Evolutionary conservation across 768 basidiomycete genomes (phyloP).

Genomic region (Exidia glandulosa): DNA sequence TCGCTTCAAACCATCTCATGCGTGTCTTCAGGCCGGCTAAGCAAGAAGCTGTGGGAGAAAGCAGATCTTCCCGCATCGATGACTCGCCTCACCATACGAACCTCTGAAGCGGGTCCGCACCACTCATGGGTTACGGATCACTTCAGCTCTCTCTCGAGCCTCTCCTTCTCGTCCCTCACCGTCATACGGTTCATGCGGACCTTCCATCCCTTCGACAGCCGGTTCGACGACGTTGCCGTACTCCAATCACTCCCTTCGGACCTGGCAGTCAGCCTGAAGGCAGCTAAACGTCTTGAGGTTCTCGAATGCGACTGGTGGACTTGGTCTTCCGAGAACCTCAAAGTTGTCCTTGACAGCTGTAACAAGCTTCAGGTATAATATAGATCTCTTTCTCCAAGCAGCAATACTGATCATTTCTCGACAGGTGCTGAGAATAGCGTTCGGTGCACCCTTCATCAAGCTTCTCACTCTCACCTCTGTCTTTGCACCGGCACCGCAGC

Average conservation of each 20-base stretch:
- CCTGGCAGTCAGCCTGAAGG: constrained; percentile 18
- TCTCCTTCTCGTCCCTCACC: constrained; percentile 19
- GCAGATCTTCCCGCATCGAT: constrained; percentile 16
- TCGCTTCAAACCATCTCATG: not conserved
- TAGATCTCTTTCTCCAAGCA: constrained; percentile 3
- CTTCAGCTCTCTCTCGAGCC: constrained; percentile 20
- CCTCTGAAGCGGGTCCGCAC: constrained; percentile 23
- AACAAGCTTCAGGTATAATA: constrained; percentile 18
- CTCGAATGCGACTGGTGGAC: constrained; percentile 32
- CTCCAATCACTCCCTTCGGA: constrained; percentile 21
- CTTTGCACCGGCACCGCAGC: constrained; percentile 20
- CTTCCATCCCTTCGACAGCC: constrained; percentile 13
- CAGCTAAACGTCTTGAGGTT: constrained; percentile 13
- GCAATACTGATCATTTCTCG: not conserved
- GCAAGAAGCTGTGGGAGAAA: constrained; percentile 26
- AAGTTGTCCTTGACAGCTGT: constrained; percentile 23
- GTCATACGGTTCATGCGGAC: constrained; percentile 8
- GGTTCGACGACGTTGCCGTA: constrained; percentile 18
- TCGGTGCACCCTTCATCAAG: constrained; percentile 27
- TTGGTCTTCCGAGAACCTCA: constrained; percentile 22
- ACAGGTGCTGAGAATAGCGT: constrained; percentile 20
- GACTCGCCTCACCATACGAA: constrained; percentile 16
- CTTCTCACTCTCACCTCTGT: constrained; percentile 21
- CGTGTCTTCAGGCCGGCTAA: constrained; percentile 21
- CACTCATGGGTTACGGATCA: constrained; percentile 34